Evolutionary conservation across 768 basidiomycete genomes (phyloP), one percentile per base, ranked within the genome.

Genomic region (Russula dissimulans): DNA sequence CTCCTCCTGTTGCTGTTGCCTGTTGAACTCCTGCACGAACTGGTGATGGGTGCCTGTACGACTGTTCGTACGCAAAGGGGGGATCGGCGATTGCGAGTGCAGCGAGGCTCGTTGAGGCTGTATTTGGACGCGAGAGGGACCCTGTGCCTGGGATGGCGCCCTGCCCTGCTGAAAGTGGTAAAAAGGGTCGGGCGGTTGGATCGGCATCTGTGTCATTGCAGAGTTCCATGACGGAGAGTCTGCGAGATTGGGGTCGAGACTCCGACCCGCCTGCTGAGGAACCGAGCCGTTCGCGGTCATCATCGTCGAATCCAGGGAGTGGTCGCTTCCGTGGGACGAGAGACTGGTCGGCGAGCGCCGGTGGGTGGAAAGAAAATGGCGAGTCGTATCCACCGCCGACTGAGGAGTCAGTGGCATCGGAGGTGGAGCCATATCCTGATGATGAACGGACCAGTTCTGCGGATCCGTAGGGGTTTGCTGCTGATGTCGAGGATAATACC

Each of bases 221-320:
- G 79, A 91, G 85, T 67, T 91, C 89, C 87, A 90, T 81, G 80
- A 91, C 85, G 72, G 85, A 79, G 80, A 91, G 83, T 62, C 89
- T 76, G 67, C 89, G 80, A 75, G 85, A 87, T 69, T 86, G 83
- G 64, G 89, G 89, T 67, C 89, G 78, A 68, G 86, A 88, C 65
- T 88, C 87, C 65, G 79, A 70, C 26, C 82, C 88, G 73, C 87
- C 77, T 55, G 65, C 57, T 70, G 66, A 63, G 71, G 69, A 62
- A 44, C 65, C 75, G 77, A 71, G 61, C 45, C 75, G 73, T 62
- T 74, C 72, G 66, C 69, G 31, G n/a, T 70, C 72, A 69, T 74
- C 77, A 71, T 77, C 77, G 71, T 84, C 83, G 69, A 81, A 74
- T 75, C 80, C 81, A 56, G 77, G 73, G 76, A 77, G 82, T 65